Evolutionary conservation across 23 red algal species (phyloP), one percentile per base, ranked within the genome.

Genomic region (Agarophyton chilense): DNA sequence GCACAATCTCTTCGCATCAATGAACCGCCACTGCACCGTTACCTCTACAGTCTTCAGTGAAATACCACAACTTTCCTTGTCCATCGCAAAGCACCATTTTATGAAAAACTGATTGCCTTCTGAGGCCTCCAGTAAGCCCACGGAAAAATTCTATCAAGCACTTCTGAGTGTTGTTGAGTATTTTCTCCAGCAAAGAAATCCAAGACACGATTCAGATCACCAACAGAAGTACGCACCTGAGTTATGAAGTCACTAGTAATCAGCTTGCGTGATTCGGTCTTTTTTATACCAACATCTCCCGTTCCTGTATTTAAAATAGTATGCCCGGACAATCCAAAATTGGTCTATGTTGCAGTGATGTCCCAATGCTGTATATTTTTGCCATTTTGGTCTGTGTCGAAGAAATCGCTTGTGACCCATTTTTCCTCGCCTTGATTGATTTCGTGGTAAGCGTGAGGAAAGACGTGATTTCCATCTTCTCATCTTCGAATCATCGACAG

Each of bases 331-430:
- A 19, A 17, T 38, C 17, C 17, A 17, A 43, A 18, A 17, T 39
- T 7, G 9, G 33, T 53, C 21, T 43, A 36, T 18, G 42, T 18
- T 16, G 14, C 54, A 31, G 52, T 61, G 33, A 79, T 45, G 75
- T 61, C 54, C 75, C 75, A 79, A 26, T 79, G 75, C 33, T 79
- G 41, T 39, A 79, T 45, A 43, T 52, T 79, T 51, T 79, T 79
- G 52, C 33, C 75, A 24, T 61, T 44, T 4, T 79, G 28, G 75
- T 79, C 75, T 7, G 75, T 40, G 75, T 79, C 75, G 54, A 79
- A 79, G 75, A 79, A 79, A 61, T 61, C 51, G 75, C 31, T 4
- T 18, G 75, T 79, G 40, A 58, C 33, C 52, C 54, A 79, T 31
- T 79, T 45, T 45, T 39, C n/a, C 52, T 61, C 33, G 75, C 51